Base-by-base conservation (phyloP, 805 yeast genomes). In the Cyberlindnera saturnus region DNA sequence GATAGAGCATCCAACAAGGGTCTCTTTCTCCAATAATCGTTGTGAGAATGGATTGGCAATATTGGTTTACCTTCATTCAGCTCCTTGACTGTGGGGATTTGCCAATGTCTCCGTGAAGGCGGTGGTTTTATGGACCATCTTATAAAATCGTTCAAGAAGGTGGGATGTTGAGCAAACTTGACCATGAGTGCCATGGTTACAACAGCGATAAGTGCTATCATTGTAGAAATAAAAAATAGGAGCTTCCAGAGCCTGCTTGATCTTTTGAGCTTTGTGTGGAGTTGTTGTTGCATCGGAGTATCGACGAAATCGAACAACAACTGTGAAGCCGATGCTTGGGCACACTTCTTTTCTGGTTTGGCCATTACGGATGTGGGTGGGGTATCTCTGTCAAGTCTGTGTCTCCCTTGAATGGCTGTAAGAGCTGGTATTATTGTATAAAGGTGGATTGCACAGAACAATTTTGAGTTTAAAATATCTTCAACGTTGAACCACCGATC, bases 21-120 rank as follows among this genome's bases (percentile, higher is more conserved):
- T 5, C 64, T 53, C 3, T 55, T 45, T 52, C 87, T 63, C 82
- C 83, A 78, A 59, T 82, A 82, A 56, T 82, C 87, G 54, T 82
- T 82, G 56, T 82, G 88, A 1, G 86, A 78, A 55, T 82, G 88
- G 18, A 81, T 65, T 6, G 67, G 70, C n/a, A 57, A 33, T 9
- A 43, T 45, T 4, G 36, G 44, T 31, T 34, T 40, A n/a, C 42
- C 50, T 6, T 19, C 36, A 42, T 46, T 49, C 16, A 49, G 18
- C 5, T n/a, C 11, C 10, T 37, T 37, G 30, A 44, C 47, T 5
- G 20, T 23, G 28, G 28, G 28, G 28, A 23, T 23, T 23, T 23
- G 28, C 28, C 28, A 23, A 10, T 23, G 28, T 23, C 11, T 23
- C 28, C 13, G 28, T 23, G 28, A 23, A 23, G 28, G 28, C 9